These are phyloP conservation scores for Aspergillus wentii DNA, from an alignment of 495 filamentous ascomycete genomes.

Conservation along the genomic window DNA sequence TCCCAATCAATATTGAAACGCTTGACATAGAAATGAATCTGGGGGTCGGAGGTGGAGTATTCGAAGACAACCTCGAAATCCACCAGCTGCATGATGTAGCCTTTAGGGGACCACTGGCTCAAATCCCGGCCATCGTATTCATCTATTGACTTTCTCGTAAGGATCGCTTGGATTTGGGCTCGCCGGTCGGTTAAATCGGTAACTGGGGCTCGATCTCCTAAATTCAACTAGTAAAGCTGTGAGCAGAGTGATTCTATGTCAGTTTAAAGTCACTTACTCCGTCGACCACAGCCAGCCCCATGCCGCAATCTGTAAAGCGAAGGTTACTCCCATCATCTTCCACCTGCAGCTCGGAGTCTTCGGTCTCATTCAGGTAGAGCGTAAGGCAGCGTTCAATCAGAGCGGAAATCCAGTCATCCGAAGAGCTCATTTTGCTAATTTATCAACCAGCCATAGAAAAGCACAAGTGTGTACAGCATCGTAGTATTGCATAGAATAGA, in stretches of 20 bases:
- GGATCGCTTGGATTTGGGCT: conserved; percentile 32
- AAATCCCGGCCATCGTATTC: conserved; percentile 9
- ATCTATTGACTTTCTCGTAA: conserved; percentile 21
- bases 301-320: conserved; percentile 17
- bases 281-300: conserved; percentile 15
- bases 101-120: conserved; percentile 9
- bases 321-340: conserved; percentile 39
- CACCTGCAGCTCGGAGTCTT: conserved; percentile 12
- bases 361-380: conserved; percentile 12
- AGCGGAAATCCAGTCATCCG: conserved; percentile 25
- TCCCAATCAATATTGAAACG: conserved; percentile 29
- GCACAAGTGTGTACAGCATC: conserved; percentile 2
- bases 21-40: conserved; percentile 28
- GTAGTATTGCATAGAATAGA: conserved; percentile 4
- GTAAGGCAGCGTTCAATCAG: conserved; percentile 24
- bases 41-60: conserved; percentile 20
- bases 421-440: conserved; percentile 23
- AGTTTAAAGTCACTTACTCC: conserved; percentile 13
- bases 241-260: neutral
- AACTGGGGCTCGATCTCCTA: conserved; percentile 7
- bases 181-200: conserved; percentile 33
- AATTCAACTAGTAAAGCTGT: conserved; percentile 19
- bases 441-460: conserved; percentile 1
- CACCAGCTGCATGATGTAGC: conserved; percentile 26
- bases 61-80: conserved; percentile 36